phyloP scores from a whole-genome alignment of 1,284 basidiomycete genomes.

The Cystobasidium sp. region DNA sequence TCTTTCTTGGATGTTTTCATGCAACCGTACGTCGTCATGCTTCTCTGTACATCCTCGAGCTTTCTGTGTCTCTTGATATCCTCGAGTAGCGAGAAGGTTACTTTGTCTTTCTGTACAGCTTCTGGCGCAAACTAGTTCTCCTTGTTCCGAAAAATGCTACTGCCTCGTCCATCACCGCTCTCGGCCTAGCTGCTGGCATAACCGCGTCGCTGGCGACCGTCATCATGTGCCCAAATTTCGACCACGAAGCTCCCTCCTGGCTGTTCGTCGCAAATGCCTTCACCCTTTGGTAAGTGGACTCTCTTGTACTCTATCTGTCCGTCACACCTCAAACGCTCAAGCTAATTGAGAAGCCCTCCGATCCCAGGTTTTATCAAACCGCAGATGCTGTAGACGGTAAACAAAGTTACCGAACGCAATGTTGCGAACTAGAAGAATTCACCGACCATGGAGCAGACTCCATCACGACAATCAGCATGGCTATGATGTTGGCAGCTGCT shows the following conservation, averaged over 20 bases:
- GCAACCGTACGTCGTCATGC: conserved; percentile 11
- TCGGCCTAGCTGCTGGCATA: conserved; percentile 18
- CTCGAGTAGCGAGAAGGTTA: not conserved
- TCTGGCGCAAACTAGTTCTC: conserved; percentile 31
- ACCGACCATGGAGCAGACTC: conserved; percentile 39
- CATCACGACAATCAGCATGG: conserved; percentile 31
- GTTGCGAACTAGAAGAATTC: conserved; percentile 43
- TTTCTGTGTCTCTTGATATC: not conserved
- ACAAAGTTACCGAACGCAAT: conserved; percentile 36
- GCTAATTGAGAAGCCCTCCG: not conserved
- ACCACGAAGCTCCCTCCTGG: conserved; percentile 25
- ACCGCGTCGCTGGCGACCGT: conserved; percentile 19
- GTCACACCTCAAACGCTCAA: not conserved
- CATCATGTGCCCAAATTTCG: conserved; percentile 21
- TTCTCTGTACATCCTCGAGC: not conserved
- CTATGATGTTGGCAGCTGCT: conserved; percentile 28
- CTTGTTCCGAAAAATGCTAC: conserved; percentile 20
- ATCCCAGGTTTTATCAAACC: conserved; percentile 33
- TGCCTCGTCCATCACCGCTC: conserved; percentile 12
- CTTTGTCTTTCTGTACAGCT: not conserved
- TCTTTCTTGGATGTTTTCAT: conserved; percentile 25
- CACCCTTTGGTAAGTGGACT: conserved; percentile 17
- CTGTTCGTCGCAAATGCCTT: conserved; percentile 29
- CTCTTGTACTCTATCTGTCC: not conserved
- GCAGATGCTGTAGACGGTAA: conserved; percentile 39